These are phyloP conservation scores for Clitopilus passeckerianus DNA, from an alignment of 768 basidiomycete species.

Conservation along the genomic window DNA sequence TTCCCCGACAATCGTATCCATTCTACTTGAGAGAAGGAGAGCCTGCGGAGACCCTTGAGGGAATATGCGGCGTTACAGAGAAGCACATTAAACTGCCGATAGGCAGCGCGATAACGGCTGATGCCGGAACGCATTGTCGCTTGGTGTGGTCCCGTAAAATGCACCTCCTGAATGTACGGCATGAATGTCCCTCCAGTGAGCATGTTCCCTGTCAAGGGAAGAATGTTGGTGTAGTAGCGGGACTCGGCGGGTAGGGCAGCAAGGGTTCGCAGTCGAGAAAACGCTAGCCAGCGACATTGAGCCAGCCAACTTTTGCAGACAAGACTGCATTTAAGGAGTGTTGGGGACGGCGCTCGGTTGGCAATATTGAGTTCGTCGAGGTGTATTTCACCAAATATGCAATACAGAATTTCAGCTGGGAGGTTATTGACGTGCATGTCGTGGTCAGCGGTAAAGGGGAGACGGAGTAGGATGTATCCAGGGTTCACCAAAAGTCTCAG, in stretches of 20 bases:
- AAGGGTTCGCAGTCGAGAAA: background rate
- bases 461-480: too few relatives aligned
- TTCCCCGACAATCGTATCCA: background rate
- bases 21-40: background rate
- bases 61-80: background rate
- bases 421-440: background rate
- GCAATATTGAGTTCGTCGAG: background rate
- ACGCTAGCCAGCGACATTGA: background rate
- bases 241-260: background rate
- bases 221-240: background rate
- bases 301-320: background rate
- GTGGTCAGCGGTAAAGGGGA: too few relatives aligned
- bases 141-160: background rate
- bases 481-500: too few relatives aligned
- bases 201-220: background rate
- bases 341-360: background rate
- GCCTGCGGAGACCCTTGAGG: background rate
- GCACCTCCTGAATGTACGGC: background rate
- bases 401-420: background rate
- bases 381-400: background rate
- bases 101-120: background rate
- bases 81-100: background rate
- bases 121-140: background rate
- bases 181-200: background rate
- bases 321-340: background rate